Percentiles rank a stretch among this genome's conserved stretches.
phyloP scores from a whole-genome alignment of 2,329 filamentous ascomycete species.

The Xylaria sp. region DNA sequence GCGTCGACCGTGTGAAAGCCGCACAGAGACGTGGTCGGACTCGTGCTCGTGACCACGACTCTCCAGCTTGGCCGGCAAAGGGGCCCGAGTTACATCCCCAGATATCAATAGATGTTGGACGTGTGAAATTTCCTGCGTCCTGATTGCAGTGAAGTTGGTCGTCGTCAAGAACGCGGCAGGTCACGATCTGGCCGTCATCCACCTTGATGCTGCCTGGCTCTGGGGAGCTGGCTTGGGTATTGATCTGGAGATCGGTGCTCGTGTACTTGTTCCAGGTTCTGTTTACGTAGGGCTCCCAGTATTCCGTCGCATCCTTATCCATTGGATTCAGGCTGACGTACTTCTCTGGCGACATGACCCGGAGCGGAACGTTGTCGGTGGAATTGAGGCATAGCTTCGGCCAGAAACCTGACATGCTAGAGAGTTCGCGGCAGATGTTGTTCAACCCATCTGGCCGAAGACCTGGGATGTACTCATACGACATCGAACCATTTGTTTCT shows the following conservation, averaged over 20 bases:
- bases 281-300: constrained; percentile 41
- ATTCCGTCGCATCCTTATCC: constrained; percentile 26
- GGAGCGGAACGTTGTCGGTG: constrained; percentile 33
- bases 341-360: constrained; percentile 39
- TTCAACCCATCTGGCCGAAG: constrained; percentile 33
- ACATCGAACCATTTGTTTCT: constrained; percentile 23
- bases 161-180: constrained; percentile 33
- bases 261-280: constrained; percentile 39
- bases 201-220: constrained; percentile 6
- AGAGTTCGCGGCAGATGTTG: constrained; percentile 37
- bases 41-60: constrained; percentile 32
- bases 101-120: constrained; percentile 40
- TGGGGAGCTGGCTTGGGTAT: constrained; percentile 34
- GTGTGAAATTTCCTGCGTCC: constrained; percentile 36
- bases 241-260: constrained; percentile 33
- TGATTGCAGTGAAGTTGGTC: constrained; percentile 34
- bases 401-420: constrained; percentile 35
- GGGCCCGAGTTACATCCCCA: constrained; percentile 45
- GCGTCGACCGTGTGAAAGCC: constrained; percentile 41
- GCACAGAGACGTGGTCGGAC: constrained; percentile 43
- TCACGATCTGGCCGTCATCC: constrained; percentile 25
- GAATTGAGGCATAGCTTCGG: constrained; percentile 35
- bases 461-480: constrained; percentile 33
- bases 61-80: constrained; percentile 26
- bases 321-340: constrained; percentile 26